A percentile compares a stretch with the other conserved stretches of the same genome.
Evolutionary conservation across 225 moss, liverwort and hornwort species (phyloP).

Genomic region (Straminergon stramineum): DNA sequence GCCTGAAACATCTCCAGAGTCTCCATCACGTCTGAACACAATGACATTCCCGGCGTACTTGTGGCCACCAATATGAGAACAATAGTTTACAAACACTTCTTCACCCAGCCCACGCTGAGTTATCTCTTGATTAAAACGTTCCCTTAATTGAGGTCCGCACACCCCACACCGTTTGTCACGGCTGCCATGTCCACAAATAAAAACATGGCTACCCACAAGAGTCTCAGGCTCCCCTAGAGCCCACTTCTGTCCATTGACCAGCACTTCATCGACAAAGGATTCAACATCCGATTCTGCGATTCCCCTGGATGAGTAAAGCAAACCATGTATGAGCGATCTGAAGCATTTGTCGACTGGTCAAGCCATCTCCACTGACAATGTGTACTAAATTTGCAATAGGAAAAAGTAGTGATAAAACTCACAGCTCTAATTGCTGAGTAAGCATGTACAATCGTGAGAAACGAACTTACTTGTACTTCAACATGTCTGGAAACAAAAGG

Average conservation of each 20-base stretch:
- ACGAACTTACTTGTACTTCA: constrained; percentile 66
- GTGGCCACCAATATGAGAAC: constrained; percentile 96
- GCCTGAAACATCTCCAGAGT: constrained; percentile 38
- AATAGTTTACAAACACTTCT: constrained; percentile 63
- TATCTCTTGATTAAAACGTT: constrained; percentile 52
- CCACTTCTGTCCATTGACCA: constrained; percentile 75
- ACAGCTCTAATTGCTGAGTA: neutral
- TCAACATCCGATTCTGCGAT: constrained; percentile 69
- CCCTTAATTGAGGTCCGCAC: constrained; percentile 70
- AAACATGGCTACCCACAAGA: constrained; percentile 66
- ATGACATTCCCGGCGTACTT: constrained; percentile 96
- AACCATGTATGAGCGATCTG: neutral
- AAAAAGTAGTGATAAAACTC: neutral
- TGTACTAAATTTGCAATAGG: neutral
- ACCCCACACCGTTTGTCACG: constrained; percentile 78
- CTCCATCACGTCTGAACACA: constrained; percentile 45
- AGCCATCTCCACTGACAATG: neutral
- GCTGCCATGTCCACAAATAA: constrained; percentile 77
- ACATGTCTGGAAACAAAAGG: constrained; percentile 84
- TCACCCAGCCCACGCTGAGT: constrained; percentile 35
- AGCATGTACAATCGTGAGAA: neutral
- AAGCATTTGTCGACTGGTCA: neutral
- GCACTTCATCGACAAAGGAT: constrained; percentile 81
- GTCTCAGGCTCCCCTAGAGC: constrained; percentile 41
- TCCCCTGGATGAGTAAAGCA: constrained; percentile 35